Base-by-base conservation (phyloP, 164 flowering plant genomes). In the Chimonanthus salicifolius region DNA sequence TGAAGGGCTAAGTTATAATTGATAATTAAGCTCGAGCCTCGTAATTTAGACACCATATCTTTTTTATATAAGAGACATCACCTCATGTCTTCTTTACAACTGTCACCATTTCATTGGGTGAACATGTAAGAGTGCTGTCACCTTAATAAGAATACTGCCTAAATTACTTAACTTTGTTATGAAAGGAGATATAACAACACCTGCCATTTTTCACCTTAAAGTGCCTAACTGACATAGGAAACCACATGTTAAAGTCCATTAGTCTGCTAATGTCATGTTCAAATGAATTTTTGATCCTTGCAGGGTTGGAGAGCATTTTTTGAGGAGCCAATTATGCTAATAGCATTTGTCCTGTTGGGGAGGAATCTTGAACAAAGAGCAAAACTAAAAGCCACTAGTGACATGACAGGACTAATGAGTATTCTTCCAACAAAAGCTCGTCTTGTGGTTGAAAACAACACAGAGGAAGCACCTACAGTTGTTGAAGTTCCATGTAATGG, bases 251-350 rank as follows among this genome's bases (percentile, higher is more conserved):
- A 47, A 16, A 13, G 49, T 18, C 10, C 18, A 33, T 33, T 33
- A 33, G 33, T 33, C 33, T 33, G 33, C 33, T 33, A 33, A 33
- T 33, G 33, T 33, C 33, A 33, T 49, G 5, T 18, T 33, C 21
- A 67, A 72, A 68, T 73, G 74, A n/a, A 47, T 77, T 20, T 74
- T 43, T 46, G 80, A 21, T 18, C 51, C 33, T 74, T 83, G 78
- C 91, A 96, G 99, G 99, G 98, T 16, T 96, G 99, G 99, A 96
- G 87, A 81, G 80, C 97, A 13, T 96, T 96, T 80, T 94, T 96
- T 84, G 99, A 96, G 83, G 98, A 96, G 77, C 99, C 99, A 62
- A 84, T 93, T 70, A 95, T 95, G 99, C 80, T 94, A 75, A 92
- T 96, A 79, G 97, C 99, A 76, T 92, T 96, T 83, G 97, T 96